phyloP scores from a whole-genome alignment of 2,329 filamentous ascomycete genomes.

The Alternaria ethzedia region DNA sequence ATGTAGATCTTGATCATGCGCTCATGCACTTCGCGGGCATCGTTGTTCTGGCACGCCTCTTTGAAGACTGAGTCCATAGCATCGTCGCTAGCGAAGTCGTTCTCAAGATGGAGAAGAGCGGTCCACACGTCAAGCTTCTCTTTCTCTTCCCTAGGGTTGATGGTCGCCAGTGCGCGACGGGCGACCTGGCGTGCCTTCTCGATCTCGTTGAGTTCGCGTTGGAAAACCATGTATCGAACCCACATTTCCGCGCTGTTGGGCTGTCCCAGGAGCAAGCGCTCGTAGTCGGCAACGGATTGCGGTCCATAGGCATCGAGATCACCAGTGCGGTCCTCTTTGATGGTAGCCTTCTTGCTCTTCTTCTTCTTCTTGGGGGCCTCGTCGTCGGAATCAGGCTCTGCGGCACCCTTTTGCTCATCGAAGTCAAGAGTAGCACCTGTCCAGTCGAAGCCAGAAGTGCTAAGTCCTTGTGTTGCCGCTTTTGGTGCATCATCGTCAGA shows the following conservation, averaged over 20 bases:
- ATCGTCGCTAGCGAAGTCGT: slow-evolving; percentile 84
- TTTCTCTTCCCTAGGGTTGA: slow-evolving; percentile 86
- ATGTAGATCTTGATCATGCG: slow-evolving; percentile 94
- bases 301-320: slow-evolving; percentile 88
- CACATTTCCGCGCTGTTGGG: slow-evolving; percentile 93
- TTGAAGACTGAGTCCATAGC: slow-evolving; percentile 86
- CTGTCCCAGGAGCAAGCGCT: slow-evolving; percentile 88
- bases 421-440: slow-evolving; percentile 65
- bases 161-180: slow-evolving; percentile 87
- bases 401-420: slow-evolving; percentile 60
- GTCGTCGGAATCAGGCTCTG: slow-evolving; percentile 62
- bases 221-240: slow-evolving; percentile 99
- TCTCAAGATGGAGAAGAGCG: slow-evolving; percentile 91
- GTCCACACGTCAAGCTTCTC: slow-evolving; percentile 98
- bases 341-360: slow-evolving; percentile 76
- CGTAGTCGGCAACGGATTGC: slow-evolving; percentile 89
- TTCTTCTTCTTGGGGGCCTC: slow-evolving; percentile 65
- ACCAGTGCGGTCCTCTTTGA: slow-evolving; percentile 88
- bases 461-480: slow-evolving; percentile 58
- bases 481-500: slow-evolving; percentile 26
- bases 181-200: slow-evolving; percentile 87
- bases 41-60: slow-evolving; percentile 91
- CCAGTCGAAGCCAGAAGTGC: slow-evolving; percentile 86
- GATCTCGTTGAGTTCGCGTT: slow-evolving; percentile 88
- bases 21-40: slow-evolving; percentile 87